Percentiles rank a stretch among this genome's conserved stretches.
Evolutionary conservation across 2,329 filamentous ascomycete species (phyloP).

Genomic region (Aspergillus pseudoviridinutans): DNA sequence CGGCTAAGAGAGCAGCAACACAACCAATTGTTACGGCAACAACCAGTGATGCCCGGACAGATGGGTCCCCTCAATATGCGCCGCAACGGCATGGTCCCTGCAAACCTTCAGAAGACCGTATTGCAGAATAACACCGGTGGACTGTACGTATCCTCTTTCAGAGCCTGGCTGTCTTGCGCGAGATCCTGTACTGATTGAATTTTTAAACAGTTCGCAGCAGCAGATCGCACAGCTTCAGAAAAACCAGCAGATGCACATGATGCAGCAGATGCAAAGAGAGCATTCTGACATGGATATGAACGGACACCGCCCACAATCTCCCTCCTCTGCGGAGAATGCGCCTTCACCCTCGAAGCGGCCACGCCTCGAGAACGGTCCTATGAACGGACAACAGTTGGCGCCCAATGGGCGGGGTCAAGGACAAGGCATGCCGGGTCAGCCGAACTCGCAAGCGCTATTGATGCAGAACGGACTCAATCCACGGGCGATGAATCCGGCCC

Average conservation of each 20-base stretch:
- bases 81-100: constrained; percentile 34
- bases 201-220: constrained; percentile 52
- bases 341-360: constrained; percentile 89
- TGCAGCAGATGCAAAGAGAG: constrained; percentile 83
- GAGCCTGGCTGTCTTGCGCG: constrained; percentile 1
- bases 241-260: constrained; percentile 52
- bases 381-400: constrained; percentile 74
- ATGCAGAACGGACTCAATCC: constrained; percentile 69
- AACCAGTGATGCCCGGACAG: constrained; percentile 56
- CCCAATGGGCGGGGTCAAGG: constrained; percentile 66
- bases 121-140: constrained; percentile 64
- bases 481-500: constrained; percentile 66
- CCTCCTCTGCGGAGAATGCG: constrained; percentile 77
- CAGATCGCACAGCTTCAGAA: constrained; percentile 67
- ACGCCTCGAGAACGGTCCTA: constrained; percentile 69
- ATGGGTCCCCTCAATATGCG: constrained; percentile 62
- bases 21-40: constrained; percentile 70
- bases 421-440: constrained; percentile 68
- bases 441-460: constrained; percentile 51
- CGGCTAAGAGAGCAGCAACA: constrained; percentile 72
- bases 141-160: constrained; percentile 31
- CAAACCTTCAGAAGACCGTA: constrained; percentile 63
- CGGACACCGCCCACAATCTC: constrained; percentile 75
- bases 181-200: constrained; percentile 18
- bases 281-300: constrained; percentile 83